Conservation (phyloP, 2,329 filamentous ascomycete genomes). For the Fusarium hostae region DNA sequence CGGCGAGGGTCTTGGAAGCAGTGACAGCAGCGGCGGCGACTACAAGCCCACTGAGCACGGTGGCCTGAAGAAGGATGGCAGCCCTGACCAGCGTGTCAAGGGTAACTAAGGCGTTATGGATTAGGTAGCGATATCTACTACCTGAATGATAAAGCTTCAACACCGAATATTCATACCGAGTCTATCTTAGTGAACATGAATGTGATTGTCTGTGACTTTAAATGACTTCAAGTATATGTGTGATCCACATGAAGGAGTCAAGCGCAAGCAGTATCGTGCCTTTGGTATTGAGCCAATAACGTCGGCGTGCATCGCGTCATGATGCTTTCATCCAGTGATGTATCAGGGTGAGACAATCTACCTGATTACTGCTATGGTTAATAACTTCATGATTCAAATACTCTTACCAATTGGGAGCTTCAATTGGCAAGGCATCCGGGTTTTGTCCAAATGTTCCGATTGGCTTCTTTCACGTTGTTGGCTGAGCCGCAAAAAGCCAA, state of each 20-base stretch:
- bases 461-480: neutral
- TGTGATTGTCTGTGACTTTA: accelerated
- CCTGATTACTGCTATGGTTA: too few species aligned
- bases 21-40: constrained; percentile 8
- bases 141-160: neutral
- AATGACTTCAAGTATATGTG: accelerated
- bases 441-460: neutral
- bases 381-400: accelerated
- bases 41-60: constrained; percentile 32
- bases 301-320: neutral
- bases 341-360: too few species aligned
- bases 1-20: constrained; percentile 2
- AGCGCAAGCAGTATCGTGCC: accelerated
- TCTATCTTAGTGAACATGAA: accelerated
- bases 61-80: constrained; percentile 28
- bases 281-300: neutral
- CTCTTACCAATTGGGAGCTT: neutral
- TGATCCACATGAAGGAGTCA: accelerated
- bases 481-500: neutral
- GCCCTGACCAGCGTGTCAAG: constrained; percentile 27
- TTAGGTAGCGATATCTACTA: neutral
- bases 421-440: neutral
- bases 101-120: constrained; percentile 3
- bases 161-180: accelerated
- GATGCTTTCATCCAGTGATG: too few species aligned